Conservation (phyloP, 768 basidiomycete species). For the Podaxis sp. region DNA sequence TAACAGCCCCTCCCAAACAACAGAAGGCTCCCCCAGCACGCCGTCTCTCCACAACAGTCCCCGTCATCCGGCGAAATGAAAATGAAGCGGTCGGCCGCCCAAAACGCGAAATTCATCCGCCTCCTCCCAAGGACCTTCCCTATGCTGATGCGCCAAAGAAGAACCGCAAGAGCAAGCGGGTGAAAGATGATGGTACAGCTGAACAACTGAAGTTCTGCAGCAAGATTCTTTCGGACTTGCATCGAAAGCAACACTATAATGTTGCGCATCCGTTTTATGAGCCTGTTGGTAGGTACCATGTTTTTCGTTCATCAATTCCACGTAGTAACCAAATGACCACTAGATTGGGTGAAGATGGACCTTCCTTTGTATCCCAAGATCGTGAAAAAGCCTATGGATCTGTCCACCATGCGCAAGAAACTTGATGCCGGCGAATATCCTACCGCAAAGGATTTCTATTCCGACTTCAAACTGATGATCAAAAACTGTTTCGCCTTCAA, state of each 20-base stretch:
- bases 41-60: constrained; percentile 75
- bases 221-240: constrained; percentile 70
- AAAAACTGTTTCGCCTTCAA: constrained; percentile 93
- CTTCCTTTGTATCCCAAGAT: constrained; percentile 84
- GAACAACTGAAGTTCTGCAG: constrained; percentile 85
- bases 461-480: constrained; percentile 94
- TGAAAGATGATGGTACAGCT: constrained; percentile 60
- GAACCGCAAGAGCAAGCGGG: constrained; percentile 54
- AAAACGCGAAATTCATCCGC: constrained; percentile 97
- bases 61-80: constrained; percentile 80
- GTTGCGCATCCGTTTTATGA: constrained; percentile 86
- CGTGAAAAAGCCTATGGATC: constrained; percentile 94
- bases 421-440: constrained; percentile 74
- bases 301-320: constrained; percentile 3
- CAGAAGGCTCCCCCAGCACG: constrained; percentile 47
- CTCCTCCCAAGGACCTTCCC: constrained; percentile 84
- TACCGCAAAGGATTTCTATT: constrained; percentile 75
- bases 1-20: constrained; percentile 41
- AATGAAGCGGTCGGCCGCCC: constrained; percentile 65
- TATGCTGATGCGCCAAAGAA: constrained; percentile 78
- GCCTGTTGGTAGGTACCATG: constrained; percentile 74
- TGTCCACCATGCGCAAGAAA: constrained; percentile 84
- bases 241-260: constrained; percentile 71
- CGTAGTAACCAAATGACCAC: constrained; percentile 9
- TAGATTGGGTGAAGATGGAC: constrained; percentile 75